phyloP scores from a whole-genome alignment of 345 rosid species.

The Citrus unshiu region DNA sequence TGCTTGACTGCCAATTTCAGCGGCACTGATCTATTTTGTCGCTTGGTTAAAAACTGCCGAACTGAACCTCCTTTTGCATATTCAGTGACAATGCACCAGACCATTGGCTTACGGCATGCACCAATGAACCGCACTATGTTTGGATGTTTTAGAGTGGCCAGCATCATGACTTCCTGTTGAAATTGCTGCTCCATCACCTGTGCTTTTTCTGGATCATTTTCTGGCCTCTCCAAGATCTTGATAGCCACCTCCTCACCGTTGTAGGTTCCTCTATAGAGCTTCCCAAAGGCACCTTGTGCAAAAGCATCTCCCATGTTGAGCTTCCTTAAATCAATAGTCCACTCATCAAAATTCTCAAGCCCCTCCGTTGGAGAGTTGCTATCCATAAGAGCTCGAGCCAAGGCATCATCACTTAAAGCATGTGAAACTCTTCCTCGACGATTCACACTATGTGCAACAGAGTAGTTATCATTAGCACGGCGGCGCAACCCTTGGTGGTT shows the following conservation, averaged over 20 bases:
- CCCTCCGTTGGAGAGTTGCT: conserved; percentile 28
- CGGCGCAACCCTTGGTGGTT: conserved; percentile 41
- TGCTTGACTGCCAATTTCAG: conserved; percentile 41
- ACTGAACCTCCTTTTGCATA: conserved; percentile 48
- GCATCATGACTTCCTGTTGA: conserved; percentile 46
- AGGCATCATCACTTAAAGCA: conserved; percentile 38
- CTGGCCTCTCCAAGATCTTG: conserved; percentile 48
- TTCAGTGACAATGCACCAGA: conserved; percentile 51
- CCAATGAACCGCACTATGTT: conserved; percentile 46
- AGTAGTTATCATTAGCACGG: conserved; percentile 31
- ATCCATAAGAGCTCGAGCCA: conserved; percentile 42
- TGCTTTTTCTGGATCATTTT: conserved; percentile 30
- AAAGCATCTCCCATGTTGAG: conserved; percentile 44
- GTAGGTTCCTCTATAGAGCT: conserved; percentile 45
- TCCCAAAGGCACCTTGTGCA: conserved; percentile 50
- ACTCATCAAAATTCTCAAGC: conserved; percentile 34
- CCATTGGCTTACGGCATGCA: conserved; percentile 38
- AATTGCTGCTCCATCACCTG: conserved; percentile 44
- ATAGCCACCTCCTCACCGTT: conserved; percentile 46
- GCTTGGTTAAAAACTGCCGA: conserved; percentile 32
- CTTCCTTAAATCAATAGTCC: conserved; percentile 39
- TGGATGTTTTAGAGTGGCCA: conserved; percentile 37
- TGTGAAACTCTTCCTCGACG: conserved; percentile 31
- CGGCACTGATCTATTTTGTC: conserved; percentile 35
- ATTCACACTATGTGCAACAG: conserved; percentile 29